Percentiles rank a stretch among this genome's conserved stretches.
Conservation (phyloP, 495 filamentous ascomycete species). For the Rusavskia elegans region DNA sequence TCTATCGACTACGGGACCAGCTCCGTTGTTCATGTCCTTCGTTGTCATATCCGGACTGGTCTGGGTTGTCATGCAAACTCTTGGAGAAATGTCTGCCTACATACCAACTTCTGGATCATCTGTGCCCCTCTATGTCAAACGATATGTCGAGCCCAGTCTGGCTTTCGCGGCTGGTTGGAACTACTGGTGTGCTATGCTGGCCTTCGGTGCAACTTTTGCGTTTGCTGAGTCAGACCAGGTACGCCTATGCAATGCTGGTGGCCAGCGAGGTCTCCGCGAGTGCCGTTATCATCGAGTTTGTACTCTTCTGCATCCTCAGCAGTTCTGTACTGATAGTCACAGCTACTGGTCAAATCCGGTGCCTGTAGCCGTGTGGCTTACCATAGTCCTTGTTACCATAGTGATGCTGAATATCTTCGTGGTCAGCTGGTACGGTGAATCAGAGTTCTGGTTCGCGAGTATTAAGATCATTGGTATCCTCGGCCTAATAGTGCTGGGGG, state of each 20-base stretch:
- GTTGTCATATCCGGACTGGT: constrained; percentile 43
- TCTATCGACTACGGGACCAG: constrained; percentile 38
- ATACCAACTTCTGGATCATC: constrained; percentile 44
- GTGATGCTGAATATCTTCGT: constrained; percentile 39
- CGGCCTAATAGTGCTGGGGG: constrained; percentile 32
- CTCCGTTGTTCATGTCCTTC: constrained; percentile 55
- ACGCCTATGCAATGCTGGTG: constrained; percentile 56
- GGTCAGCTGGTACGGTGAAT: constrained; percentile 60
- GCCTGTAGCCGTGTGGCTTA: constrained; percentile 37
- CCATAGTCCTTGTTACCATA: constrained; percentile 35
- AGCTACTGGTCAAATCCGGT: constrained; percentile 42
- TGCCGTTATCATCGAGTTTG: constrained; percentile 48
- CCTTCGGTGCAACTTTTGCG: background rate
- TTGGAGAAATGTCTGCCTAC: constrained; percentile 59
- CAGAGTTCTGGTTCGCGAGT: constrained; percentile 67
- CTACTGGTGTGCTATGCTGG: constrained; percentile 40
- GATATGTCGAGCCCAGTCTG: constrained; percentile 49
- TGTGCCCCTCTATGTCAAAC: constrained; percentile 39
- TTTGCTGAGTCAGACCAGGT: constrained; percentile 33
- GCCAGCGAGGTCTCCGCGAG: constrained; percentile 74
- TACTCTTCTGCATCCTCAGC: background rate
- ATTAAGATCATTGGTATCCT: constrained; percentile 51
- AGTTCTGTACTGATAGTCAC: background rate
- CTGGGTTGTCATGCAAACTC: constrained; percentile 46
- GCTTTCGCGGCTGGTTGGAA: constrained; percentile 55